Conservation (phyloP, 2,329 filamentous ascomycete genomes). For the Aureobasidium sp. region DNA sequence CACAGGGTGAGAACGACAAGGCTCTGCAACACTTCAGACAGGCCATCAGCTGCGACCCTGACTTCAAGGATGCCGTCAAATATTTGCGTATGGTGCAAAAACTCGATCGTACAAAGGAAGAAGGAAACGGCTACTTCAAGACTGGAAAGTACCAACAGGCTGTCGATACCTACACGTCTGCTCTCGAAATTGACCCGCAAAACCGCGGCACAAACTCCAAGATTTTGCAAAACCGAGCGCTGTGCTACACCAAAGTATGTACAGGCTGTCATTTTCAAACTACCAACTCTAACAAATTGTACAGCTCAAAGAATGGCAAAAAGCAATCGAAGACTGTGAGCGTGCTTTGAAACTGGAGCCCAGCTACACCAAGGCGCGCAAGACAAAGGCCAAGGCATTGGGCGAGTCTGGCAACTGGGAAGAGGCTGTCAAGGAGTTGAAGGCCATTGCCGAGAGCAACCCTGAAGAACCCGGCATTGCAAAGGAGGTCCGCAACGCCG, state of each 20-base stretch:
- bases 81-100: conserved; percentile 86
- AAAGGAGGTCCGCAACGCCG: conserved; percentile 81
- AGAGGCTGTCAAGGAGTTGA: conserved; percentile 81
- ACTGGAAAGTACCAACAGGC: conserved; percentile 70
- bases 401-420: conserved; percentile 87
- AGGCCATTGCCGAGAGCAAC: conserved; percentile 74
- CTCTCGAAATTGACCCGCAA: conserved; percentile 73
- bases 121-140: conserved; percentile 89
- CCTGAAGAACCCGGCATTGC: conserved; percentile 72
- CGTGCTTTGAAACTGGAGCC: conserved; percentile 76
- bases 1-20: conserved; percentile 90
- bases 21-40: conserved; percentile 87
- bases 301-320: conserved; percentile 71
- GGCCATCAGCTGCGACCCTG: conserved; percentile 83
- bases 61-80: conserved; percentile 82
- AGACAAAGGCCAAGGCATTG: conserved; percentile 86
- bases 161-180: conserved; percentile 75
- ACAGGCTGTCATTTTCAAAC: neutral
- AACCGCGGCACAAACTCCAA: conserved; percentile 95
- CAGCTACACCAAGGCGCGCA: conserved; percentile 80
- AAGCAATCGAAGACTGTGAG: conserved; percentile 80
- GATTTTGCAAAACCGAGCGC: conserved; percentile 84
- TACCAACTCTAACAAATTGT: neutral
- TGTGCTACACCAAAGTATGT: conserved; percentile 62
- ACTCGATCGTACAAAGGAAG: conserved; percentile 86